A percentile compares a stretch with the other conserved stretches of the same genome.
Conservation (phyloP, 768 basidiomycete species). For the Chiua virens region DNA sequence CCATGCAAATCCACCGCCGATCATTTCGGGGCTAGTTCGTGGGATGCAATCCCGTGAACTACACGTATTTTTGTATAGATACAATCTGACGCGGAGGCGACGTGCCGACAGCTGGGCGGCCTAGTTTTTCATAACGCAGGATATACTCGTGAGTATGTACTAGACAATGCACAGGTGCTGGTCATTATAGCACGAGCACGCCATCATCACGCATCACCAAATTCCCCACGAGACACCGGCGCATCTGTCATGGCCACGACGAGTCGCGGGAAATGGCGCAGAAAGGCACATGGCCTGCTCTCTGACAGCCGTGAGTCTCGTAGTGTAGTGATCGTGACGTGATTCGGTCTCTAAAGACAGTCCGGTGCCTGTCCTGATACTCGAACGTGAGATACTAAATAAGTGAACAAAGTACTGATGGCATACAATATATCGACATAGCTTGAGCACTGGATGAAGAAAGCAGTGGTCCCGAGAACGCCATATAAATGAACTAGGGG, state of each 20-base stretch:
- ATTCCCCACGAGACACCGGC: not conserved
- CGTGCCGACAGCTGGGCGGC: too few species aligned
- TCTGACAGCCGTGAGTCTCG: not conserved
- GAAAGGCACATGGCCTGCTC: not conserved
- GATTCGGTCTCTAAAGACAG: too few species aligned
- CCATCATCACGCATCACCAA: not conserved
- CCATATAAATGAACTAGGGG: not conserved
- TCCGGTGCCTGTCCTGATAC: not conserved
- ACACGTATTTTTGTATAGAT: too few species aligned
- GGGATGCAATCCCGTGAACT: too few species aligned
- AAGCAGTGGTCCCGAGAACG: not conserved
- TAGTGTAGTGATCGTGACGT: too few species aligned
- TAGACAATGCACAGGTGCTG: too few species aligned
- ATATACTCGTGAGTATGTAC: conserved; percentile 3
- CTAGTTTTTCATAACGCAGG: too few species aligned
- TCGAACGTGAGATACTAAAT: not conserved
- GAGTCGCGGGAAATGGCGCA: not conserved
- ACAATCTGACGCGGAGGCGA: too few species aligned
- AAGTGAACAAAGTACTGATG: too few species aligned
- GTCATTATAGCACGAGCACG: not conserved
- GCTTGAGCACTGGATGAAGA: conserved; percentile 2
- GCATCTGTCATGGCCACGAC: not conserved
- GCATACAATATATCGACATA: conserved; percentile 11
- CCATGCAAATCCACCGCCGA: too few species aligned
- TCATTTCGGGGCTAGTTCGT: too few species aligned